Base-by-base conservation (phyloP, 192 early-diverging fungal genomes). In the Entophlyctis luteolus region DNA sequence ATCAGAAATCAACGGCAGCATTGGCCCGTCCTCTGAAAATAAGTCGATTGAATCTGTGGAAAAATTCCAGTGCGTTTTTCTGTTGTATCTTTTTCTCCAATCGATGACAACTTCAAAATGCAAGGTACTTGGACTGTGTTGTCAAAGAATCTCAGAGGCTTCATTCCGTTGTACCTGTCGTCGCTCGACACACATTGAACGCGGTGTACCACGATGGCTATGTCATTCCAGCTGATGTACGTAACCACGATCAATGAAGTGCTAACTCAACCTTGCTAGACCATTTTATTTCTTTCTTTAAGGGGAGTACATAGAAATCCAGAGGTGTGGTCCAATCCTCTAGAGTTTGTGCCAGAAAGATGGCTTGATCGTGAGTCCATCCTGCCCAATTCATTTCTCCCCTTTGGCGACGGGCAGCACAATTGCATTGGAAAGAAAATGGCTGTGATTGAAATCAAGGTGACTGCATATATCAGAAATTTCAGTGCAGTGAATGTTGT, bases 341-440 rank as follows among this genome's bases (percentile, higher is more conserved):
- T 45, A 14, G 59, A 25, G 25, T 81, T 77, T 58, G 57, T 66
- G 31, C 80, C 80, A 10, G 73, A 75, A 25, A 27, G 80, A 23
- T 81, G 70, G 71, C n/a, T n/a, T n/a, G n/a, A n/a, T n/a, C 36
- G 55, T 22, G 76, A 62, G 10, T 38, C 38, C 10, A 32, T 62
- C 2, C 62, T 48, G 14, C 67, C 73, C 28, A 71, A 78, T 5
- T 50, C 62, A 22, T 81, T 69, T 39, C 27, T 79, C 4, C 77
- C 80, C 5, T 81, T 81, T 72, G 73, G 69, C 0, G 71, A 75
- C 33, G 78, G 78, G 1, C 66, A 45, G 1, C 34, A 46, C 20
- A 77, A 37, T 18, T 76, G 75, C 37, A 76, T 81, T 37, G 80
- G 79, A 10, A 70, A 76, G 58, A 81, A 81, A 45, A 73, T 81